These are phyloP conservation scores for Aegilops speltoides DNA, from an alignment of 176 grass and related monocot genomes.

Conservation along the genomic window DNA sequence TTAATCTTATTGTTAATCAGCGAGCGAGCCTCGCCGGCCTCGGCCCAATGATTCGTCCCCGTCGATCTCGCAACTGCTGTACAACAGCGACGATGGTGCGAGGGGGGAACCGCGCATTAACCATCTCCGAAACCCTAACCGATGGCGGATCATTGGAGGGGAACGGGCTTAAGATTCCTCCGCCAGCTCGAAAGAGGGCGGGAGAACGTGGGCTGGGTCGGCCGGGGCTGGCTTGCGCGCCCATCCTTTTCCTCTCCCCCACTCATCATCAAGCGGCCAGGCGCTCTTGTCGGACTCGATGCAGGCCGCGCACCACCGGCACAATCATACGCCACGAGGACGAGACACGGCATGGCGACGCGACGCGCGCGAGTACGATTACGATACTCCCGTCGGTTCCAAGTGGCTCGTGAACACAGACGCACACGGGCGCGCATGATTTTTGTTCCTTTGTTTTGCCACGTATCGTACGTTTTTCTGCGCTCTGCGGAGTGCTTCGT, in stretches of 20 bases:
- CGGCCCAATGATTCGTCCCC: constrained; percentile 18
- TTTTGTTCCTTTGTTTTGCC: not conserved
- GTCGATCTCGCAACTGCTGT: constrained; percentile 22
- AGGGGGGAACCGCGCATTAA: constrained; percentile 22
- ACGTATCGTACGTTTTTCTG: not conserved
- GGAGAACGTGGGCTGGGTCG: constrained; percentile 43
- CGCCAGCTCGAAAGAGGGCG: constrained; percentile 49
- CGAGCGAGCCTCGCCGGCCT: not conserved
- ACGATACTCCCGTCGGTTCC: not conserved
- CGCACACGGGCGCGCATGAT: not conserved
- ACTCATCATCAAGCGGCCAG: not conserved
- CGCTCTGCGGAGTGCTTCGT: not conserved
- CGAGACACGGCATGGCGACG: not conserved
- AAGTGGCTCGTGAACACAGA: constrained; percentile 13
- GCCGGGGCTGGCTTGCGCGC: not conserved
- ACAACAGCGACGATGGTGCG: not conserved
- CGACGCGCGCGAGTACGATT: not conserved
- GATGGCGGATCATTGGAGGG: not conserved
- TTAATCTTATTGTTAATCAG: not conserved
- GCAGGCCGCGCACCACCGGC: constrained; percentile 28
- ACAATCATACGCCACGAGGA: constrained; percentile 27
- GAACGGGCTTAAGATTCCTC: constrained; percentile 40
- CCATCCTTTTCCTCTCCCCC: constrained; percentile 25
- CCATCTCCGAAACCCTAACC: not conserved
- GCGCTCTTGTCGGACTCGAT: constrained; percentile 20